Evolutionary conservation across 345 rosid species (phyloP), one percentile per base, ranked within the genome.

Genomic region (Ailanthus altissimus): DNA sequence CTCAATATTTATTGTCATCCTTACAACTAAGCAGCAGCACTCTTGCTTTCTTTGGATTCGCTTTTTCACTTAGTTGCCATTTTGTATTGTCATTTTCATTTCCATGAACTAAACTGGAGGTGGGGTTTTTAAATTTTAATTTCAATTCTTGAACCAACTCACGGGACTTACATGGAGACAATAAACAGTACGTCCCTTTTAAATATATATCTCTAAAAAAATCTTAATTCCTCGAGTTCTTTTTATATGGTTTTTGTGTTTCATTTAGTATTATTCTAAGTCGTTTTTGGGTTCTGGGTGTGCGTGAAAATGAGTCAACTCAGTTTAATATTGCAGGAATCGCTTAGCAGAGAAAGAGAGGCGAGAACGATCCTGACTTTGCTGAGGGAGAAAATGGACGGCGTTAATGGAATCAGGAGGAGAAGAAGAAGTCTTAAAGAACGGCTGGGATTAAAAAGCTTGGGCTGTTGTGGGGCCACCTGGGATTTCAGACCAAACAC

Each of bases 381-480:
- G 49, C 89, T 89, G 64, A 78, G 91, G 49, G 83, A 82, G 15
- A 82, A 78, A 66, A 94, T 90, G 94, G 89, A 90, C 45, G 86
- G 87, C 45, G 75, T 50, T 13, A 87, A 86, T 70, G 65, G 80
- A 53, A 59, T 73, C 45, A 38, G 75, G 32, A 78, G 83, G 1
- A 72, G 90, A 42, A 75, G 90, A 69, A 83, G 90, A 57, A 80
- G 87, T 62, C 75, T 90, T 0, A 92, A 85, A 70, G 93, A 92
- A 66, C 89, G 94, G 83, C 70, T 94, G 38, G 85, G 97, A 77
- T 83, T 91, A 16, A 86, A 77, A 79, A 88, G 86, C 70, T 81
- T 88, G 26, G 90, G 88, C 26, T 94, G 98, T 70, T 92, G 97
- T 66, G 97, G 97, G 23, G 84, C 91, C 49, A 77, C 88, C 16